phyloP scores from a whole-genome alignment of 208 protist genomes.

The Crithidia acanthocephali region DNA sequence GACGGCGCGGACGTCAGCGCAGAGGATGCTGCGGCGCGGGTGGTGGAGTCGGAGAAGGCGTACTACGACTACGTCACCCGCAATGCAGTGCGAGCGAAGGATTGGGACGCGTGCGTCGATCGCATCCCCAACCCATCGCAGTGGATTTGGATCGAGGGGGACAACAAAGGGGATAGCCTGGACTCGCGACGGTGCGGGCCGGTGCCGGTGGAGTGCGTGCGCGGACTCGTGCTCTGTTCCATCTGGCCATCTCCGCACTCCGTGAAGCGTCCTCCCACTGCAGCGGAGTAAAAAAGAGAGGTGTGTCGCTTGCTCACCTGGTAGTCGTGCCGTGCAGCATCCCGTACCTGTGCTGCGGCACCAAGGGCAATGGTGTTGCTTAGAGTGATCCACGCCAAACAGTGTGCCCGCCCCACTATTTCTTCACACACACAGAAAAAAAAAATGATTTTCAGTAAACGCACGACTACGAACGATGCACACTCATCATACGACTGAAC shows the following conservation, averaged over 20 bases:
- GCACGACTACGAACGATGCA: too few species aligned
- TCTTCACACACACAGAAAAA: too few species aligned
- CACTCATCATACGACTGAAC: too few species aligned
- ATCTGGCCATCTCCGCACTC: conserved; percentile 36
- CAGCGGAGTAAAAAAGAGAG: background rate
- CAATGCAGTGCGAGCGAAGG: conserved; percentile 40
- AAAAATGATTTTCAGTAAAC: too few species aligned
- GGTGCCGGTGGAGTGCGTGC: conserved; percentile 78
- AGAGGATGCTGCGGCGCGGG: background rate
- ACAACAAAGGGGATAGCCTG: conserved; percentile 76
- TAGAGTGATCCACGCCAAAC: too few species aligned
- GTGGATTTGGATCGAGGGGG: conserved; percentile 88
- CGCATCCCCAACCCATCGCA: conserved; percentile 39
- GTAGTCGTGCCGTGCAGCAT: too few species aligned
- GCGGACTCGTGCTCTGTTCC: conserved; percentile 53
- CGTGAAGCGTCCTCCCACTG: conserved; percentile 2
- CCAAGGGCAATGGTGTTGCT: too few species aligned
- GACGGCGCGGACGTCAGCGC: background rate
- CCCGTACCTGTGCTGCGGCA: too few species aligned
- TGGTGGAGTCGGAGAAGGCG: conserved; percentile 22
- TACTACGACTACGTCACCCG: conserved; percentile 34
- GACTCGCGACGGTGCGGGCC: conserved; percentile 75
- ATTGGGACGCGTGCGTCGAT: conserved; percentile 78
- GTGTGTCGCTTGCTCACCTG: background rate
- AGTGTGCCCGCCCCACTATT: too few species aligned